These are phyloP conservation scores for Phaeosphaeriaceae sp. DNA, from an alignment of 2,329 filamentous ascomycete genomes.

Conservation along the genomic window DNA sequence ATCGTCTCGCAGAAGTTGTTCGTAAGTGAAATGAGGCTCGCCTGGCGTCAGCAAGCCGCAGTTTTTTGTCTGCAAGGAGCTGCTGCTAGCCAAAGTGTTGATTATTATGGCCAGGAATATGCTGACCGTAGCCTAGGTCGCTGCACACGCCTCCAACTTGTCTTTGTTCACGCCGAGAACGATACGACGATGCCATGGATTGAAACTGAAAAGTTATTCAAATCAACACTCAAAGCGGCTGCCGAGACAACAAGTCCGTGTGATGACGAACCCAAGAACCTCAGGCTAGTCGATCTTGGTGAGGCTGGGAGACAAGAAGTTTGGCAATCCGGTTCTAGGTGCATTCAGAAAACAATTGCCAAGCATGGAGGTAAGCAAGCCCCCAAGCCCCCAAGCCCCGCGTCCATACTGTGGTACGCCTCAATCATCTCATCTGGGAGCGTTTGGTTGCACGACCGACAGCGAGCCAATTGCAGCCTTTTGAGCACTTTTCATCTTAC, in stretches of 20 bases:
- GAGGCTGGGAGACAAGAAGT: constrained; percentile 43
- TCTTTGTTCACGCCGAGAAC: constrained; percentile 44
- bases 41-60: too few species aligned
- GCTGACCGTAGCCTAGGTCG: constrained; percentile 13
- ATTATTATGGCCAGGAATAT: not conserved
- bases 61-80: not conserved
- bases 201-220: constrained; percentile 43
- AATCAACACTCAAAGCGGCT: constrained; percentile 33
- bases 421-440: not conserved
- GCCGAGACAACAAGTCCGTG: constrained; percentile 15
- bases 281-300: constrained; percentile 37
- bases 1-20: constrained; percentile 67
- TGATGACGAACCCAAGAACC: constrained; percentile 18
- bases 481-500: not conserved
- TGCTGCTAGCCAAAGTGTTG: not conserved
- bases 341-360: constrained; percentile 43
- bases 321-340: constrained; percentile 31
- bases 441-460: not conserved
- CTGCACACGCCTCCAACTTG: constrained; percentile 30
- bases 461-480: too few species aligned
- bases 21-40: constrained; percentile 24
- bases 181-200: constrained; percentile 46
- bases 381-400: not conserved
- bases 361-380: constrained; percentile 44
- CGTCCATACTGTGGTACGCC: not conserved